Evolutionary conservation across 2,329 filamentous ascomycete species (phyloP).

Genomic region (Hypoxylon rubiginosum): DNA sequence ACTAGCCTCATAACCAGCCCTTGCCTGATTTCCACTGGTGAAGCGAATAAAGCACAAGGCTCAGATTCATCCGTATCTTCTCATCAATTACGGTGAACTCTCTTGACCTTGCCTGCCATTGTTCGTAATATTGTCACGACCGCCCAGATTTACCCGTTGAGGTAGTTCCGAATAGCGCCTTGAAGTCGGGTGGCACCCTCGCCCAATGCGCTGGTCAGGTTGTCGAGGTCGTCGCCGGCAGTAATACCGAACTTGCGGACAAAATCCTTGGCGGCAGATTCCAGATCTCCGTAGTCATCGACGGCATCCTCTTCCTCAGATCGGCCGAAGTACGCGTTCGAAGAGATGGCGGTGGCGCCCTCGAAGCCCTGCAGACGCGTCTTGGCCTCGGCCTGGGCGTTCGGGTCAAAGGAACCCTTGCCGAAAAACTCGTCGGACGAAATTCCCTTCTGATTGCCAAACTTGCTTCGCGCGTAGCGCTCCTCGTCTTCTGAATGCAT

Average conservation of each 20-base stretch:
- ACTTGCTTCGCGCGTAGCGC: conserved; percentile 87
- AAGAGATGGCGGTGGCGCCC: conserved; percentile 91
- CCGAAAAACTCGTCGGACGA: conserved; percentile 99
- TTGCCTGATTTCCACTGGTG: conserved; percentile 1
- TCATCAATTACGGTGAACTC: background rate
- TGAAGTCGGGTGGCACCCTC: conserved; percentile 89
- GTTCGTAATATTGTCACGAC: background rate
- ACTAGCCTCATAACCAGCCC: no score
- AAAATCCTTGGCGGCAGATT: conserved; percentile 95
- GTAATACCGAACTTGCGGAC: conserved; percentile 95
- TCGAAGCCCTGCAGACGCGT: conserved; percentile 90
- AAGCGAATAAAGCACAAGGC: background rate
- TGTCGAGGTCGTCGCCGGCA: conserved; percentile 95
- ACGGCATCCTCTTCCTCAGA: conserved; percentile 80
- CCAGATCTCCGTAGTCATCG: conserved; percentile 91
- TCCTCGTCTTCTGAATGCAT: conserved; percentile 75
- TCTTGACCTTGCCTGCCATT: background rate
- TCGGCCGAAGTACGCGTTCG: conserved; percentile 96
- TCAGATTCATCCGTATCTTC: conserved; percentile 3
- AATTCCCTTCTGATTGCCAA: conserved; percentile 93
- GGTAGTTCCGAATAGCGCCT: conserved; percentile 76
- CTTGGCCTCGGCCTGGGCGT: conserved; percentile 87
- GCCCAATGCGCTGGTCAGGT: conserved; percentile 83
- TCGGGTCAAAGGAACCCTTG: conserved; percentile 86
- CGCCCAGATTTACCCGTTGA: conserved; percentile 64